Conservation (phyloP, 2,329 filamentous ascomycete species). For the Fusarium burgessii region DNA sequence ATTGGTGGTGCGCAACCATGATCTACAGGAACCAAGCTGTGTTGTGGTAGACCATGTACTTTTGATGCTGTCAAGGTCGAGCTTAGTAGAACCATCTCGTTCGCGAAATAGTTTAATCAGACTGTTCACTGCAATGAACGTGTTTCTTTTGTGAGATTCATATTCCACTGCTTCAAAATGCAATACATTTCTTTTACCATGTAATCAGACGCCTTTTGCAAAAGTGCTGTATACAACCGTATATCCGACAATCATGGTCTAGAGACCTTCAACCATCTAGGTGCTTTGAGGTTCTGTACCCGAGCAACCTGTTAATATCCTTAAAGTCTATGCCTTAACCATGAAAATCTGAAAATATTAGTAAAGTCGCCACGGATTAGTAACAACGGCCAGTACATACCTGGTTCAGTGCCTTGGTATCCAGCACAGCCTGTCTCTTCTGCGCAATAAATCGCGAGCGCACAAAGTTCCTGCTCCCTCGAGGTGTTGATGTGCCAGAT, state of each 20-base stretch:
- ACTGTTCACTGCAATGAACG: background rate
- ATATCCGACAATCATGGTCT: slow-evolving; percentile 4
- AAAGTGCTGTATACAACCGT: background rate
- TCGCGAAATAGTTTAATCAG: too few relatives aligned
- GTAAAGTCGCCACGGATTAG: background rate
- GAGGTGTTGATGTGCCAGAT: slow-evolving; percentile 61
- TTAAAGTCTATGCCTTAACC: slow-evolving; percentile 63
- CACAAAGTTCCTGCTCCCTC: slow-evolving; percentile 75
- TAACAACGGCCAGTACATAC: slow-evolving; percentile 65
- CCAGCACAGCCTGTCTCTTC: slow-evolving; percentile 85
- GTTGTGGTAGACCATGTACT: too few relatives aligned
- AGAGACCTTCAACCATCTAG: slow-evolving; percentile 1
- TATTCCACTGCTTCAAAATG: background rate
- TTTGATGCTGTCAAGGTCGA: too few relatives aligned
- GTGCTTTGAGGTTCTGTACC: slow-evolving; percentile 8
- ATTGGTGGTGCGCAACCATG: background rate
- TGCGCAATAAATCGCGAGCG: slow-evolving; percentile 87
- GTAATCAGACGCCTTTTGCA: slow-evolving; percentile 16
- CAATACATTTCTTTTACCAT: slow-evolving; percentile 11
- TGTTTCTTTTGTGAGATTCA: background rate
- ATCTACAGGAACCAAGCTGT: too few relatives aligned
- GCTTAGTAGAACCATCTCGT: too few relatives aligned
- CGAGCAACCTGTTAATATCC: background rate
- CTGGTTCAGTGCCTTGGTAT: slow-evolving; percentile 87
- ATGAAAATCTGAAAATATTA: slow-evolving; percentile 71